A percentile compares a stretch with the other conserved stretches of the same genome.
These are phyloP conservation scores for Saraca asoca DNA, from an alignment of 331 rosid genomes.

Conservation along the genomic window DNA sequence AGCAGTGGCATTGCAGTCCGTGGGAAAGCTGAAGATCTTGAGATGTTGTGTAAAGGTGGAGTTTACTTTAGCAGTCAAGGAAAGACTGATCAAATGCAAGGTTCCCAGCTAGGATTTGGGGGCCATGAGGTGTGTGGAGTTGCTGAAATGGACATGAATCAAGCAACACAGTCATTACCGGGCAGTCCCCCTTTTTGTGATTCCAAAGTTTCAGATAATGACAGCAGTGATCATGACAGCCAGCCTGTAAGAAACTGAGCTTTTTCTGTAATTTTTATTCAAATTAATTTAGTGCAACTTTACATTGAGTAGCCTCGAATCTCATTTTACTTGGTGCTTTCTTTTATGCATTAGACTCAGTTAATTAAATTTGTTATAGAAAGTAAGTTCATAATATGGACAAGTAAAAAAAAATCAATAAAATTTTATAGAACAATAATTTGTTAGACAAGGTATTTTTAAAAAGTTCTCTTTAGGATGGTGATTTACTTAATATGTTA, in stretches of 20 bases:
- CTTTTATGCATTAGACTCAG: neutral
- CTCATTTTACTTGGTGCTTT: neutral
- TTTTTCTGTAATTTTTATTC: neutral
- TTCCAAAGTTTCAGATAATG: slow-evolving; percentile 67
- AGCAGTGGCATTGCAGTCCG: neutral
- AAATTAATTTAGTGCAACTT: slow-evolving; percentile 14
- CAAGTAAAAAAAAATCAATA: too few relatives aligned
- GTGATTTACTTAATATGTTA: too few relatives aligned
- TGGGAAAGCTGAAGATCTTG: slow-evolving; percentile 28
- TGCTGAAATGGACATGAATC: slow-evolving; percentile 53
- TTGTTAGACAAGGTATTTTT: too few relatives aligned
- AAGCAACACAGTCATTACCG: slow-evolving; percentile 46
- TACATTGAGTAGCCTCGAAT: neutral
- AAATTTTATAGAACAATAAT: too few relatives aligned
- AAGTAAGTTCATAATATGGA: too few relatives aligned
- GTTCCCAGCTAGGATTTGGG: slow-evolving; percentile 34
- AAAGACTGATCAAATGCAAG: neutral
- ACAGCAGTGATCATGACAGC: slow-evolving; percentile 50
- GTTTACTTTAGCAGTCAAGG: too few relatives aligned
- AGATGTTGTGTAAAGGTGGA: too few relatives aligned
- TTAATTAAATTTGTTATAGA: too few relatives aligned
- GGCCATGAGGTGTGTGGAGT: slow-evolving; percentile 29
- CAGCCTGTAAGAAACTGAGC: slow-evolving; percentile 49
- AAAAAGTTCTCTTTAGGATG: too few relatives aligned
- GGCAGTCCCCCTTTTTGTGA: slow-evolving; percentile 74